Base-by-base conservation (phyloP, 164 flowering plant species). In the Magnolia sinica region DNA sequence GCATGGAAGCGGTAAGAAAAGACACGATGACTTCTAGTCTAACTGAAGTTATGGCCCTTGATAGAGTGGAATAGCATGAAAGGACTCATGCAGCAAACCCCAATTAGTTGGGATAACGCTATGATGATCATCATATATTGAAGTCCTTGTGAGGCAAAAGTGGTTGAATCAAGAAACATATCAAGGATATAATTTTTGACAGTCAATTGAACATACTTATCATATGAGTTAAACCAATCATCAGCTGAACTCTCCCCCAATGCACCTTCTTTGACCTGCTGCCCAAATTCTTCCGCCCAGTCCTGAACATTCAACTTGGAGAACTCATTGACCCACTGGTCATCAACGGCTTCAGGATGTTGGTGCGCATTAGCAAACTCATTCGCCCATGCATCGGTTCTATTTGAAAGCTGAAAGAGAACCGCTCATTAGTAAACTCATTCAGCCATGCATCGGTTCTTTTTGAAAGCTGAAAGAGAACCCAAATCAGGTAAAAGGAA, bases 311-410 rank as follows among this genome's bases (percentile, higher is more conserved):
- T 78, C 84, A 94, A 84, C 87, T 92, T 92, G 37, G 99, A 92
- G 81, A 96, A 94, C 80, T 94, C 97, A 86, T 88, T 75, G 23
- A 91, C 94, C 99, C 98, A 96, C 79, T 89, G 87, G 76, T 93
- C 92, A 75, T 90, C 91, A 65, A 70, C 82, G 16, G 81, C 24
- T 29, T 83, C 89, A 75, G 80, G 87, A 68, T 81, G 87, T 79
- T 73, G 83, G 22, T 64, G 84, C 81, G 83, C 91, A 64, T 81
- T 59, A 77, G 88, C 27, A 80, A 91, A 96, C 84, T 92, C 95
- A 83, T 84, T 82, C 22, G 65, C 94, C 98, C 98, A 96, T 66
- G 86, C 82, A 77, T 85, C 84, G 64, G 90, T 81, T 67, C 89
- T 92, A 63, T 74, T 87, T 50, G 88, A 82, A 83, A 83, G 79